Base-by-base conservation (phyloP, 1,139 yeast genomes). In the Taphrina pruni region DNA sequence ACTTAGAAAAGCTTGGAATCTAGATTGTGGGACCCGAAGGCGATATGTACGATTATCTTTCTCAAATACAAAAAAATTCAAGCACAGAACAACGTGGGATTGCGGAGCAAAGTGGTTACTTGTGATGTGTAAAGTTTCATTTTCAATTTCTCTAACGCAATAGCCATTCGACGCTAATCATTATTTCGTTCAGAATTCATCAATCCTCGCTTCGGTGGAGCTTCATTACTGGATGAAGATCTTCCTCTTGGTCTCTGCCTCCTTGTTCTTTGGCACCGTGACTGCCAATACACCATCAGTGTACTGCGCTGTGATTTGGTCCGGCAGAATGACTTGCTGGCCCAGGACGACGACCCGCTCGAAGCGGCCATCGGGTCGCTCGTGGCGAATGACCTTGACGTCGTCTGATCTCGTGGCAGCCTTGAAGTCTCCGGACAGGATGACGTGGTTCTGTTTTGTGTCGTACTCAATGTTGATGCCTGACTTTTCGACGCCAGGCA, bases 281-380 rank as follows among this genome's bases (percentile, higher is more conserved):
- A 86, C 79, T 70, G 83, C 86, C 70, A 86, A 77, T 70, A 85
- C 77, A 20, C 89, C 89, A 72, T 83, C 82, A 60, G 76, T 79
- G 66, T 77, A 84, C 68, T 82, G 81, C 21, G 88, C 88, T 66
- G 79, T 81, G 71, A 86, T 85, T 38, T 77, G 78, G 20, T 84
- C 86, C 68, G 85, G 87, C 57, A 81, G 78, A 46, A 86, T 80
- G 67, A 86, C 86, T 66, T 82, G 78, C 0, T 81, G 79, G 39
- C 88, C 88, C 73, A 86, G 80, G 69, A 82, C 84, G 65, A 86
- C 77, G 45, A 83, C 79, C 76, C 89, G 82, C 74, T 85, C 86
- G 75, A 86, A 84, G 43, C 77, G 73, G 43, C 78, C 75, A 58
- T 72, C 71, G 41, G 74, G 60, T 72, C 75, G 72, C 76, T 70